Conservation (phyloP, 768 basidiomycete species). For the Lactarius tabidus region DNA sequence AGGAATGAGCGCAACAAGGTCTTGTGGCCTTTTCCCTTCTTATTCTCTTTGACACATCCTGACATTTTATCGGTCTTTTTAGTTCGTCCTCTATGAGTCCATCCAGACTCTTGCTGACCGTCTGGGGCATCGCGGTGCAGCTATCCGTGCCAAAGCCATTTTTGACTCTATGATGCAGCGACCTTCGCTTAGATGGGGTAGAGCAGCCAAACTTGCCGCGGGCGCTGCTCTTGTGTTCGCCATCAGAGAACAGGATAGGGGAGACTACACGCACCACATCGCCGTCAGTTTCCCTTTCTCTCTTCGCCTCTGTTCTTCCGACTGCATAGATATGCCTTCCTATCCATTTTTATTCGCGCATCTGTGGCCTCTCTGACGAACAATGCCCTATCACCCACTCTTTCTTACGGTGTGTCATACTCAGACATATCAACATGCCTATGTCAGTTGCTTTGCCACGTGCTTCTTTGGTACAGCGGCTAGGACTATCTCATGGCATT, state of each 20-base stretch:
- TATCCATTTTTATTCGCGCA: not conserved
- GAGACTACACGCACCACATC: conserved; percentile 65
- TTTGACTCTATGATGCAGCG: conserved; percentile 65
- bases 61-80: not conserved
- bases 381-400: not conserved
- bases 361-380: not conserved
- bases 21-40: conserved; percentile 29
- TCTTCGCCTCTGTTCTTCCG: not conserved
- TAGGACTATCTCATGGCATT: not conserved
- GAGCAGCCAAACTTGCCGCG: conserved; percentile 61
- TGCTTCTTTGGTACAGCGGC: not conserved
- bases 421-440: not conserved
- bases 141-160: conserved; percentile 60
- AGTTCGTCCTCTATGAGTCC: conserved; percentile 63
- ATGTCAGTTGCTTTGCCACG: not conserved
- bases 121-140: conserved; percentile 55
- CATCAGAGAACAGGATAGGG: conserved; percentile 64
- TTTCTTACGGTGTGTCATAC: not conserved
- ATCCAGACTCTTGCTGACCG: conserved; percentile 57
- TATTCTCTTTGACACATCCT: conserved; percentile 8
- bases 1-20: conserved; percentile 63
- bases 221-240: conserved; percentile 68
- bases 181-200: conserved; percentile 65
- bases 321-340: not conserved
- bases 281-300: conserved; percentile 40